Base-by-base conservation (phyloP, 1,284 basidiomycete species). In the Ceratobasidium sp. region DNA sequence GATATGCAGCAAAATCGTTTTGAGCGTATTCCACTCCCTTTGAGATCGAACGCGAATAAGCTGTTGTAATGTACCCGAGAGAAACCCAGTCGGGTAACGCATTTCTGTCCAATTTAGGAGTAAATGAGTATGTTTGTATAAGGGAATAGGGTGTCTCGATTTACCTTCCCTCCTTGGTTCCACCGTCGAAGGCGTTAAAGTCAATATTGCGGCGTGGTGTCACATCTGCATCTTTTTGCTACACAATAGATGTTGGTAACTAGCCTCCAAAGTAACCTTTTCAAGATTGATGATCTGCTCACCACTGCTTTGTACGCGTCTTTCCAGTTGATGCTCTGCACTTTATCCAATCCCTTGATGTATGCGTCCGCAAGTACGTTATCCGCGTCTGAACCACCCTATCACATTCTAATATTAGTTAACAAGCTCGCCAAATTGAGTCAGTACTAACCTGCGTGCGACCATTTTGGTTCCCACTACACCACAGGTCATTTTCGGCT, bases 151-250 rank as follows among this genome's bases (percentile, higher is more conserved):
- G 19, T 9, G n/a, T 5, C 41, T 16, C 8, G 22, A 51, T 34
- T 11, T 22, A 68, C 65, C 65, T 68, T 43, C 65, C 63, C 51
- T 68, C 65, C 29, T 68, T 68, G 13, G 65, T 68, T 22, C 65
- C 65, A 68, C 65, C 65, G 29, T 68, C 65, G 56, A 68, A 68
- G 8, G 65, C 65, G 24, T 68, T 68, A 31, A 68, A 68, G 22
- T 68, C 65, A 49, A 68, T 68, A 34, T 68, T 68, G 16, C 65
- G 65, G 2, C 65, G 49, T 43, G 65, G 65, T 39, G 65, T 68
- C 22, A 68, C 65, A 24, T 68, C 65, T 39, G 65, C 65, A 27
- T 68, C 65, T 43, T 68, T 68, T 68, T 68, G 65, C 65, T 68
- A 34, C 51, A 49, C 13, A 39, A 43, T 27, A 11, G 19, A 24